phyloP scores from a whole-genome alignment of 1,139 yeast species.

The Blastobotrys ciferrii region DNA sequence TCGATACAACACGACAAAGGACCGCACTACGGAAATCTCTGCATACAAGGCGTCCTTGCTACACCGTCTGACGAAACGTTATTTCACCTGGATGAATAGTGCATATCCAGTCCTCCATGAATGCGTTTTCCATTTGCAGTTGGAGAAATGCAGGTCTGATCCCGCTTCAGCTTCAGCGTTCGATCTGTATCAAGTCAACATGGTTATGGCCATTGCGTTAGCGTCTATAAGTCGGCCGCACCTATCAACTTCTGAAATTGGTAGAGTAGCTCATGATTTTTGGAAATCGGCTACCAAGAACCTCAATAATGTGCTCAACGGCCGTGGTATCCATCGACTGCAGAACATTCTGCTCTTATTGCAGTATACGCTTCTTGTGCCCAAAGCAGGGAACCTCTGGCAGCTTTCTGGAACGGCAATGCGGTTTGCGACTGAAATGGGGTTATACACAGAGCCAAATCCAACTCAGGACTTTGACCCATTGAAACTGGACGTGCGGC shows the following conservation, averaged over 20 bases:
- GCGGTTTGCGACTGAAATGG: constrained; percentile 14
- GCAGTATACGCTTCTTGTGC: constrained; percentile 12
- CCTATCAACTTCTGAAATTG: constrained; percentile 12
- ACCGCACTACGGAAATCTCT: constrained; percentile 8
- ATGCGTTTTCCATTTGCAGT: constrained; percentile 11
- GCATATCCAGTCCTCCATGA: constrained; percentile 14
- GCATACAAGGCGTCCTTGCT: constrained; percentile 8
- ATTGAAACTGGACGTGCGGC: constrained; percentile 11
- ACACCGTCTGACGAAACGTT: constrained; percentile 10
- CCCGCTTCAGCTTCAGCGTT: background rate
- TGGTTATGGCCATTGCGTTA: constrained; percentile 12
- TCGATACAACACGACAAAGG: constrained; percentile 5
- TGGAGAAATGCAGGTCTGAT: constrained; percentile 2
- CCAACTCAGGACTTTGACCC: constrained; percentile 12
- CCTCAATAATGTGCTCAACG: constrained; percentile 6
- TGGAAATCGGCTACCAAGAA: constrained; percentile 11
- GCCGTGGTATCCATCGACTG: constrained; percentile 8
- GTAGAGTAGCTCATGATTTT: constrained; percentile 13
- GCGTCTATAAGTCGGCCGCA: constrained; percentile 15
- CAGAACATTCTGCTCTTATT: constrained; percentile 12
- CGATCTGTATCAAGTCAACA: constrained; percentile 9
- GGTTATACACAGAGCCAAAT: constrained; percentile 12
- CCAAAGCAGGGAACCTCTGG: constrained; percentile 13
- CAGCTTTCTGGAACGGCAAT: constrained; percentile 13
- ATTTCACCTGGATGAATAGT: constrained; percentile 15